Evolutionary conservation across 208 protist genomes (phyloP).

Genomic region (Crithidia bombi): DNA sequence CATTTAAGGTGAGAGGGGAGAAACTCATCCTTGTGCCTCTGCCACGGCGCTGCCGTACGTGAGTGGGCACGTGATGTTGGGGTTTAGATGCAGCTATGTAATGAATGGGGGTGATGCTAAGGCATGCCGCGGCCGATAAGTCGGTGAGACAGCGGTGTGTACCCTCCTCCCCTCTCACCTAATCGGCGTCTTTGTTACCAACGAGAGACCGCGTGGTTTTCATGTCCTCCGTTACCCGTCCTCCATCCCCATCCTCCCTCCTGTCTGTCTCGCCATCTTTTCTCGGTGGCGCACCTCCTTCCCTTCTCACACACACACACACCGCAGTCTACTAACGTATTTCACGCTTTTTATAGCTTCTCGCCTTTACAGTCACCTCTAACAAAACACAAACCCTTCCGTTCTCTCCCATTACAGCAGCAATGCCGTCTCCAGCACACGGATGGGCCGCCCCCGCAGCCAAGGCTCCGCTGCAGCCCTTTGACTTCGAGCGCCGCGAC

Average conservation of each 20-base stretch:
- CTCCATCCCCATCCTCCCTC: background rate
- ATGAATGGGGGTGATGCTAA: no score
- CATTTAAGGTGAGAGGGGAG: no score
- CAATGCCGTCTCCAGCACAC: conserved; percentile 54
- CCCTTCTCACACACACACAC: background rate
- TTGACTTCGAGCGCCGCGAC: conserved; percentile 52
- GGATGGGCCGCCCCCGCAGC: conserved; percentile 47
- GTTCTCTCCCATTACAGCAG: background rate
- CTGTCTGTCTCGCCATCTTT: background rate
- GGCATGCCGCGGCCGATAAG: no score
- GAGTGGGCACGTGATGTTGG: no score
- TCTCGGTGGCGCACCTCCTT: no score
- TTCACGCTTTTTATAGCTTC: background rate
- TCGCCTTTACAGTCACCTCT: no score
- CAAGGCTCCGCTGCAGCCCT: conserved; percentile 56
- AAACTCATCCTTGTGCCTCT: no score
- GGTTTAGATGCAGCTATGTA: no score
- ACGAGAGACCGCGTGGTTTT: no score
- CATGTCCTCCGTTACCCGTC: background rate
- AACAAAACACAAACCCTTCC: background rate
- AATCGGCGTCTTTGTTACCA: no score
- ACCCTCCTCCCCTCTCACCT: background rate
- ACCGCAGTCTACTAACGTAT: background rate
- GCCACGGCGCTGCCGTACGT: no score
- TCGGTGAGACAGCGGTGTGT: no score